Base-by-base conservation (phyloP, 768 basidiomycete genomes). In the Psilocybe azurescens region DNA sequence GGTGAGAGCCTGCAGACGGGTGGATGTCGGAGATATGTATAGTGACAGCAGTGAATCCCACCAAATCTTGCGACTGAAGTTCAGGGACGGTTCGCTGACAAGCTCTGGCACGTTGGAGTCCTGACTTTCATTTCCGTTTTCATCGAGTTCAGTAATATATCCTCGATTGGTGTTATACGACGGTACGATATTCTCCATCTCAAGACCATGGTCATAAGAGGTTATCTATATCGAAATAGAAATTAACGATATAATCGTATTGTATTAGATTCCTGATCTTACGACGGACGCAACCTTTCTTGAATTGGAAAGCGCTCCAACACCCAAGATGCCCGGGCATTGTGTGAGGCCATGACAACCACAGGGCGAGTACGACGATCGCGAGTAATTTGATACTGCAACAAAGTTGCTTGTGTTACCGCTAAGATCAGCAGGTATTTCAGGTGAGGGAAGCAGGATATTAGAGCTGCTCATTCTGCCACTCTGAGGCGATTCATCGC, bases 1-100 rank as follows among this genome's bases (percentile, higher is more conserved):
- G 14, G 79, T 75, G 20, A 85, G 68, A 32, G 68, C 60, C 59
- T 74, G 74, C 49, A 70, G 72, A 59, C 71, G 74, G 28, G 65
- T 65, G n/a, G 74, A 68, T 60, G 69, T 65, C 7, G 77, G 73
- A 16, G 79, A 79, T 32, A 74, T 59, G 70, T 91, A 91, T 30
- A 88, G 69, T 44, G 77, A 75, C 38, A 91, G 73, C 16, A 93
- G 78, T 3, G 83, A 85, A 69, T 92, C 92, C 88, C 89, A 93
- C 91, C 91, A 92, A 24, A 85, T 87, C 75, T 89, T 86, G 53
- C 89, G 88, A 16, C 81, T 78, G 72, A 90, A 91, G 52, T 83
- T 80, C 39, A 90, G 74, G 7, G 89, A 89, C 6, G 91, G 91
- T 63, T 87, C 84, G 50, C 76, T 69, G 5, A 68, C 70, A n/a